Evolutionary conservation across 2,329 filamentous ascomycete species (phyloP).

Genomic region (Cercospora sojina): DNA sequence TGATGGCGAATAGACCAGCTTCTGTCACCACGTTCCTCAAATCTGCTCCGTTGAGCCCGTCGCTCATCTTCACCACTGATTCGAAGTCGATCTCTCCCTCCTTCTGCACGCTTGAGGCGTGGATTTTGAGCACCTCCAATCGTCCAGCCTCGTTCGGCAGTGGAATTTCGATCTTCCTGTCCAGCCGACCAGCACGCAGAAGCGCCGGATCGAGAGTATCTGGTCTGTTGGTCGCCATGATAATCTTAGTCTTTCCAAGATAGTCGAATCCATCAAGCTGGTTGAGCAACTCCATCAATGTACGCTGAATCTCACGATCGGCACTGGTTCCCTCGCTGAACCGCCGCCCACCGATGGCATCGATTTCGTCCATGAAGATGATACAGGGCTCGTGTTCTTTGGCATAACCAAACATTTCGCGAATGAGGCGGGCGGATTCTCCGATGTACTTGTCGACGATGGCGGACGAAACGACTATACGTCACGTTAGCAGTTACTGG

Average conservation of each 20-base stretch:
- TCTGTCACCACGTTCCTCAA: slow-evolving; percentile 96
- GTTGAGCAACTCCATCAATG: slow-evolving; percentile 97
- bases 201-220: slow-evolving; percentile 94
- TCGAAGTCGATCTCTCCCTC: slow-evolving; percentile 98
- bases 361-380: slow-evolving; percentile 99
- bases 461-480: slow-evolving; percentile 87
- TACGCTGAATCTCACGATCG: slow-evolving; percentile 96
- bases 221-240: slow-evolving; percentile 98
- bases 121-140: slow-evolving; percentile 97
- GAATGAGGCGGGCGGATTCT: slow-evolving; percentile 92
- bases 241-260: slow-evolving; percentile 98
- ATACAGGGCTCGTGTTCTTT: slow-evolving; percentile 99
- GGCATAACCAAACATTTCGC: slow-evolving; percentile 99
- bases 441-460: slow-evolving; percentile 99
- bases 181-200: slow-evolving; percentile 85
- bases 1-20: slow-evolving; percentile 96
- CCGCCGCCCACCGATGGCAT: slow-evolving; percentile 92
- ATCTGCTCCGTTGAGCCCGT: slow-evolving; percentile 96
- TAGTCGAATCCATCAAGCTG: slow-evolving; percentile 99
- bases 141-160: slow-evolving; percentile 95
- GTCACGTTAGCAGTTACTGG: slow-evolving; percentile 20
- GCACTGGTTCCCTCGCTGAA: slow-evolving; percentile 98
- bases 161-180: slow-evolving; percentile 97
- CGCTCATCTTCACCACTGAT: slow-evolving; percentile 99
- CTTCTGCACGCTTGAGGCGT: slow-evolving; percentile 77